phyloP scores from a whole-genome alignment of 2,329 filamentous ascomycete genomes.

The Trichoderma aggressivum region DNA sequence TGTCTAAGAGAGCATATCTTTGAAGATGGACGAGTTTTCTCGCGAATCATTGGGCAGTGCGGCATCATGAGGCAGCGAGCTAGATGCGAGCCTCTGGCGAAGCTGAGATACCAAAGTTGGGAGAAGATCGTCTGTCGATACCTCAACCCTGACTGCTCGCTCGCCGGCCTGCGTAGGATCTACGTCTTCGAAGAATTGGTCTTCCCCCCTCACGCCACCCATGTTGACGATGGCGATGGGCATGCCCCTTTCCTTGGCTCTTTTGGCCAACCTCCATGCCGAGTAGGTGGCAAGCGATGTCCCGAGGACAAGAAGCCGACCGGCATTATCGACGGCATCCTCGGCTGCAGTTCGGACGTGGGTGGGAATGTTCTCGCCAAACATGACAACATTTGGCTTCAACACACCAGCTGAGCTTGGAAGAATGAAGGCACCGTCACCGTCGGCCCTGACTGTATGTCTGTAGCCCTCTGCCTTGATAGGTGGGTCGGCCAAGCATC shows the following conservation, averaged over 20 bases:
- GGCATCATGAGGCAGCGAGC: neutral
- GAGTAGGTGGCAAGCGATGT: constrained; percentile 94
- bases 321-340: constrained; percentile 71
- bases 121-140: constrained; percentile 55
- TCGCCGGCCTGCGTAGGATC: constrained; percentile 49
- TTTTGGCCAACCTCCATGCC: constrained; percentile 83
- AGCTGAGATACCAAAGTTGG: constrained; percentile 55
- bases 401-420: constrained; percentile 71
- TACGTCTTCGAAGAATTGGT: constrained; percentile 62
- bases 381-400: constrained; percentile 94
- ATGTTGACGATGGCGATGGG: constrained; percentile 85
- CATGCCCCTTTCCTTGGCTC: constrained; percentile 77
- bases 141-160: constrained; percentile 54
- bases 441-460: constrained; percentile 65
- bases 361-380: constrained; percentile 78
- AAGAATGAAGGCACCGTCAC: constrained; percentile 73
- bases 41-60: neutral
- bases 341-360: constrained; percentile 74
- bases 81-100: constrained; percentile 29
- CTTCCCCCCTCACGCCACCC: constrained; percentile 77
- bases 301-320: constrained; percentile 73
- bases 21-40: constrained; percentile 43
- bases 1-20: constrained; percentile 57
- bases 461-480: constrained; percentile 50
- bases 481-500: constrained; percentile 66